These are phyloP conservation scores for Centella asiatica DNA, from an alignment of 129 eudicot species.

Conservation along the genomic window DNA sequence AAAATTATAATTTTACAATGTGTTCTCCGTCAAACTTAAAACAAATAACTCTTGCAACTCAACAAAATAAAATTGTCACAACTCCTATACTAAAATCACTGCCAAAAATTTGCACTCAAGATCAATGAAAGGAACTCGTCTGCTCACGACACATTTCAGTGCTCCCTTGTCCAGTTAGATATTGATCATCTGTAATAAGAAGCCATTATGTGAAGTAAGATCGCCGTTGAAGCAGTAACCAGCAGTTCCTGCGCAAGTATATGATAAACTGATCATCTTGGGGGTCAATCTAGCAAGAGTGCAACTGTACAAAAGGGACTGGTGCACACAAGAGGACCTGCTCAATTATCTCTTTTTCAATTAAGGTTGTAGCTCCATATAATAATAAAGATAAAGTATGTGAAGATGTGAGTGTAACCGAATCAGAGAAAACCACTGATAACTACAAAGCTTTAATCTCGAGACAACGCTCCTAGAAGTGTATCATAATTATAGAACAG, in stretches of 20 bases:
- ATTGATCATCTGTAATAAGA: conserved; percentile 62
- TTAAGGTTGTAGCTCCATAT: too few relatives aligned
- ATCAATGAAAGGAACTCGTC: neutral
- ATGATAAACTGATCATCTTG: conserved; percentile 5
- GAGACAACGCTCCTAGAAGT: too few relatives aligned
- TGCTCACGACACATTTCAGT: neutral
- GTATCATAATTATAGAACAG: too few relatives aligned
- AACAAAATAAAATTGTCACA: too few relatives aligned
- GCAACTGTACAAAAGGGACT: neutral
- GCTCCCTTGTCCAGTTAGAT: neutral
- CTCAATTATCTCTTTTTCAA: neutral
- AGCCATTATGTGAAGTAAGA: conserved; percentile 49
- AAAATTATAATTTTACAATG: too few relatives aligned
- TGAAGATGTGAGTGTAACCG: neutral
- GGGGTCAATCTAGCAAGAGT: neutral
- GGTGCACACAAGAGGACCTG: neutral
- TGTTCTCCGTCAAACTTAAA: too few relatives aligned
- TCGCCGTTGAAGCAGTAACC: conserved; percentile 52
- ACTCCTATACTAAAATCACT: too few relatives aligned
- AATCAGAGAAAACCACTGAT: neutral
- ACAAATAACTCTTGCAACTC: neutral
- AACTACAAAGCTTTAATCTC: neutral
- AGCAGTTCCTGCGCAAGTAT: conserved; percentile 57
- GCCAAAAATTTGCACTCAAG: neutral
- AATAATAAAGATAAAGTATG: neutral